Evolutionary conservation across 768 basidiomycete species (phyloP).

Genomic region (Amylocystis lapponica): DNA sequence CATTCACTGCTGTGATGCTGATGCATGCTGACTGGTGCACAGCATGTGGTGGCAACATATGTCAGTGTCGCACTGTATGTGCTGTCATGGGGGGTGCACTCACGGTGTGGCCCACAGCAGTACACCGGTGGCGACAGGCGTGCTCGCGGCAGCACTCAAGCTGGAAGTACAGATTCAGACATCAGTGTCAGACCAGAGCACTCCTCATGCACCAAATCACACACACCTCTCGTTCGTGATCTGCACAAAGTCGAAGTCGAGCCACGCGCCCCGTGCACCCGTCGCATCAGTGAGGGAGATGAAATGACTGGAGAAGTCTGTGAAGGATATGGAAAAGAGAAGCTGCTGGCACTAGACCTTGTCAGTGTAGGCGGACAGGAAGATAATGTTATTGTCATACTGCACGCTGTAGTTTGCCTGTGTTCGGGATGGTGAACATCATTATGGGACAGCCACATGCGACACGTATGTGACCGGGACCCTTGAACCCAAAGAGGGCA

Average conservation of each 20-base stretch:
- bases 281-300: constrained; percentile 15
- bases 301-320: constrained; percentile 9
- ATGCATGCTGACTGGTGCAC: too few relatives aligned
- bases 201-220: too few relatives aligned
- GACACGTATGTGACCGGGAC: constrained; percentile 22
- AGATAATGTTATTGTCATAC: constrained; percentile 17
- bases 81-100: too few relatives aligned
- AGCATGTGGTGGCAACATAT: too few relatives aligned
- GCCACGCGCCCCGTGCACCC: constrained; percentile 11
- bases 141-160: too few relatives aligned
- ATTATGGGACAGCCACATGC: background rate
- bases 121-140: too few relatives aligned
- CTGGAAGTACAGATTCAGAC: too few relatives aligned
- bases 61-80: too few relatives aligned
- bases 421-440: background rate
- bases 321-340: constrained; percentile 18
- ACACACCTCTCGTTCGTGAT: constrained; percentile 10
- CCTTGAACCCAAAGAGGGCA: constrained; percentile 23
- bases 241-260: constrained; percentile 26
- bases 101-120: too few relatives aligned
- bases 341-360: constrained; percentile 17
- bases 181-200: too few relatives aligned
- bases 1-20: too few relatives aligned
- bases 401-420: constrained; percentile 20
- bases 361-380: constrained; percentile 14